These are phyloP conservation scores for Naganishia antarctica DNA, from an alignment of 768 basidiomycete genomes.

Conservation along the genomic window DNA sequence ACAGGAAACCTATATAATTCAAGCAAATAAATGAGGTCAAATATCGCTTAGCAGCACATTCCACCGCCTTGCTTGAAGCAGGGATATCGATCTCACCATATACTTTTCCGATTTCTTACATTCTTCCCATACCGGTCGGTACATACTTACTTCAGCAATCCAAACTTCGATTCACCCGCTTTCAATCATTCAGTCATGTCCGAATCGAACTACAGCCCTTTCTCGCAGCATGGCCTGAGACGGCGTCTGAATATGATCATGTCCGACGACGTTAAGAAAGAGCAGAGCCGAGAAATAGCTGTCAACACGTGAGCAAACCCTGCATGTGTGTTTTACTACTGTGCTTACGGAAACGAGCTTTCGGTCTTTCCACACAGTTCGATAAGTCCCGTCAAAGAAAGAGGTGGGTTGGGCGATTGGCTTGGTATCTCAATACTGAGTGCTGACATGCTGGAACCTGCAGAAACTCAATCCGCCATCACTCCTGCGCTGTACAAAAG, in stretches of 20 bases:
- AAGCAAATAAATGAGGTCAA: too few relatives aligned
- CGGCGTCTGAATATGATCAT: not conserved
- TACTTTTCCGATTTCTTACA: not conserved
- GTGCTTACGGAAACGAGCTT: too few relatives aligned
- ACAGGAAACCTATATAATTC: too few relatives aligned
- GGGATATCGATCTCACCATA: not conserved
- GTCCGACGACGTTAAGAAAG: not conserved
- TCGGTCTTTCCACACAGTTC: too few relatives aligned
- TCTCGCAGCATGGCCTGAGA: not conserved
- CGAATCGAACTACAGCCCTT: constrained; percentile 2
- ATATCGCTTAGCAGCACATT: too few relatives aligned
- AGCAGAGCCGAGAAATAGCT: not conserved
- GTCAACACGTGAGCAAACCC: not conserved
- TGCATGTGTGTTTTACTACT: too few relatives aligned
- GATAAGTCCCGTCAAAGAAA: too few relatives aligned
- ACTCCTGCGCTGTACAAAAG: not conserved
- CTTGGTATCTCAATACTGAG: too few relatives aligned
- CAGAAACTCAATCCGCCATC: constrained; percentile 4
- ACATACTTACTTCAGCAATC: not conserved
- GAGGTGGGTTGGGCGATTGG: too few relatives aligned
- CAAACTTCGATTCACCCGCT: too few relatives aligned
- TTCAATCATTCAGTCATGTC: too few relatives aligned
- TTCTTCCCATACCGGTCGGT: not conserved
- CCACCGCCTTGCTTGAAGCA: not conserved
- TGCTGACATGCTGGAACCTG: not conserved